Percentiles rank a stretch among this genome's conserved stretches.
Evolutionary conservation across 1,284 basidiomycete species (phyloP).

Genomic region (Rhodotorula sp.): DNA sequence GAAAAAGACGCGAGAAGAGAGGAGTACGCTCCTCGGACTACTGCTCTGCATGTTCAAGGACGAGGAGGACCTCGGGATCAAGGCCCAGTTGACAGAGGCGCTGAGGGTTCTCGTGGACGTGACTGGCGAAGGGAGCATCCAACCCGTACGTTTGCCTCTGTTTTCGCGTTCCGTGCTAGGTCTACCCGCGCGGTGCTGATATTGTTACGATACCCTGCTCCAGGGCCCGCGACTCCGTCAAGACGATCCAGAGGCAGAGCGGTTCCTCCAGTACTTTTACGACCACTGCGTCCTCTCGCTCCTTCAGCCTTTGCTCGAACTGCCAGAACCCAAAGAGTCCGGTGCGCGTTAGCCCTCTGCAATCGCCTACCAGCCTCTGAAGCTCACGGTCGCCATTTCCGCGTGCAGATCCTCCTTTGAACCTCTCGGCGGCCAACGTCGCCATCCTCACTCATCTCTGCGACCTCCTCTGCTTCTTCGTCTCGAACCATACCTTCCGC

Average conservation of each 20-base stretch:
- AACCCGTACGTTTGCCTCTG: slow-evolving; percentile 47
- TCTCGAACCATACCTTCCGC: slow-evolving; percentile 76
- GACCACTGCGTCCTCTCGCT: slow-evolving; percentile 67
- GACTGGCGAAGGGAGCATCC: slow-evolving; percentile 45
- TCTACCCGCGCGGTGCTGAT: neutral
- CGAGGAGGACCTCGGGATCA: slow-evolving; percentile 79
- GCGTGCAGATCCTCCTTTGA: slow-evolving; percentile 23
- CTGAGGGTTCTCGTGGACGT: slow-evolving; percentile 77
- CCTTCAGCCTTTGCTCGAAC: slow-evolving; percentile 71
- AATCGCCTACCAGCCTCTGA: neutral
- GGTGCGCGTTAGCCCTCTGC: slow-evolving; percentile 4
- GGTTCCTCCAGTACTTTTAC: slow-evolving; percentile 91
- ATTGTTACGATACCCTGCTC: no score
- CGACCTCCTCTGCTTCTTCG: slow-evolving; percentile 86
- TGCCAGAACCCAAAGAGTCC: slow-evolving; percentile 64
- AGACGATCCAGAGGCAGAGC: slow-evolving; percentile 81
- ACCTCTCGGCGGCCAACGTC: slow-evolving; percentile 19
- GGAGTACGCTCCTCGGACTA: slow-evolving; percentile 65
- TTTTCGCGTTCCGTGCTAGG: neutral
- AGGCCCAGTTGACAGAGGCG: slow-evolving; percentile 88
- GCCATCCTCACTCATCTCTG: slow-evolving; percentile 49
- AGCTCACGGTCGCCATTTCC: neutral
- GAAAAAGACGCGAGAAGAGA: slow-evolving; percentile 9
- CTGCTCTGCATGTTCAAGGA: slow-evolving; percentile 73
- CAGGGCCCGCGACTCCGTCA: slow-evolving; percentile 40